phyloP scores from a whole-genome alignment of 345 rosid genomes.

The Pistacia integerrima region DNA sequence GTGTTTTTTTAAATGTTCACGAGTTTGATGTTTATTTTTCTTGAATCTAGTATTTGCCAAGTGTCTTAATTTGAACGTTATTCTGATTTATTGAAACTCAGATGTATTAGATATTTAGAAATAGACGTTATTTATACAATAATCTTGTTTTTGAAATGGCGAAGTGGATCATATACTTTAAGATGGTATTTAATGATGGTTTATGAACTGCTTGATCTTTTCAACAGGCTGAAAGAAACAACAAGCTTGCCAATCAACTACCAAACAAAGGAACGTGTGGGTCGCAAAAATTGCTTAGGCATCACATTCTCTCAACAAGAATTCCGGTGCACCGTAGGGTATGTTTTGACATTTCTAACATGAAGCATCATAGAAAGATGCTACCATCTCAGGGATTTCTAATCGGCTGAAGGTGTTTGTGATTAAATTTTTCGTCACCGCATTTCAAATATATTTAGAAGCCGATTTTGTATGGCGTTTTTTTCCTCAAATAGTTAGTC shows the following conservation, averaged over 20 bases:
- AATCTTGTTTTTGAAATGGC: neutral
- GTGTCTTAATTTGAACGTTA: neutral
- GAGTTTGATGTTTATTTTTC: neutral
- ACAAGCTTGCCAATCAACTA: slow-evolving; percentile 23
- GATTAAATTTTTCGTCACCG: neutral
- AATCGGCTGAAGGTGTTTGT: neutral
- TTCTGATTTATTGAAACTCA: neutral
- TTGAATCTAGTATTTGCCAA: neutral
- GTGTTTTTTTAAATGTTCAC: too few relatives aligned
- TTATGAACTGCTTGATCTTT: slow-evolving; percentile 2
- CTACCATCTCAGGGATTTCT: neutral
- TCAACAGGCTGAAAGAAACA: slow-evolving; percentile 36
- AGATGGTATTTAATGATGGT: slow-evolving; percentile 4
- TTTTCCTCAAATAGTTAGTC: neutral
- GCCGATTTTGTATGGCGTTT: too few relatives aligned
- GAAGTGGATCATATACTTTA: neutral
- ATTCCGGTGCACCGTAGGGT: slow-evolving; percentile 31
- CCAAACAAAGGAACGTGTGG: slow-evolving; percentile 10
- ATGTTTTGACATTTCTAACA: slow-evolving; percentile 15
- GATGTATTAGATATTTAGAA: neutral
- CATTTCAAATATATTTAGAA: too few relatives aligned
- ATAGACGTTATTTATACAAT: neutral
- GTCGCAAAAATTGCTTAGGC: slow-evolving; percentile 27
- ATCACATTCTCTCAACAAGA: slow-evolving; percentile 22
- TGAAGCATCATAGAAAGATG: neutral